A percentile compares a stretch with the other conserved stretches of the same genome.
These are phyloP conservation scores for Meyerozyma smithsonii DNA, from an alignment of 1,139 yeast genomes.

Conservation along the genomic window DNA sequence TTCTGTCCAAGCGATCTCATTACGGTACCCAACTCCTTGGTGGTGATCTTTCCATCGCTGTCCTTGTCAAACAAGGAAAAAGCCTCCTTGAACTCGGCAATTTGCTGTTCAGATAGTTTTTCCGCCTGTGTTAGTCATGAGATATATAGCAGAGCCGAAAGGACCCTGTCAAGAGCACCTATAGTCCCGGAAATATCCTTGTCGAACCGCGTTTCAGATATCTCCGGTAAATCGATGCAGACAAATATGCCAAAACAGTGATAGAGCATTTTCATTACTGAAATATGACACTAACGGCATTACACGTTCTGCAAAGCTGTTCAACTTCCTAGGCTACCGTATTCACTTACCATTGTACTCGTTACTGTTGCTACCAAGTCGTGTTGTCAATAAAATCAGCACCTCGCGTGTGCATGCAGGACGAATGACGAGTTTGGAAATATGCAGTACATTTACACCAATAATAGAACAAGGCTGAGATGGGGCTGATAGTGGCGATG, in stretches of 20 bases:
- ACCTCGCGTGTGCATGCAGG: neutral
- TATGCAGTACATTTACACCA: neutral
- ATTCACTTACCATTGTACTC: conserved; percentile 1
- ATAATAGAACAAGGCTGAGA: neutral
- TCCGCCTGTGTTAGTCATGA: conserved; percentile 51
- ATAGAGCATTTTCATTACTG: neutral
- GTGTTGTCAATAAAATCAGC: neutral
- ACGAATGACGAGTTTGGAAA: neutral
- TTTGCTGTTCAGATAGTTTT: conserved; percentile 91
- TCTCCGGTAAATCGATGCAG: neutral
- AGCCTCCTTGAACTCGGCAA: conserved; percentile 96
- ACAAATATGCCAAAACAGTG: neutral
- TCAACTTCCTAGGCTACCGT: no score
- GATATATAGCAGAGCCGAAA: no score
- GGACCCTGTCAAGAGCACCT: no score
- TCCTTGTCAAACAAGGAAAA: conserved; percentile 94
- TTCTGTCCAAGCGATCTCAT: conserved; percentile 97
- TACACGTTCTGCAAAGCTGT: no score
- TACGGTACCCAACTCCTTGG: conserved; percentile 93
- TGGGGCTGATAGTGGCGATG: neutral
- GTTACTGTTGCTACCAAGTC: neutral
- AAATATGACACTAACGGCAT: no score
- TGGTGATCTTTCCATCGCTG: conserved; percentile 92
- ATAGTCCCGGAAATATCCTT: neutral
- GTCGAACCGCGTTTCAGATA: neutral